phyloP scores from a whole-genome alignment of 768 basidiomycete species.

The Jaapia argillacea region DNA sequence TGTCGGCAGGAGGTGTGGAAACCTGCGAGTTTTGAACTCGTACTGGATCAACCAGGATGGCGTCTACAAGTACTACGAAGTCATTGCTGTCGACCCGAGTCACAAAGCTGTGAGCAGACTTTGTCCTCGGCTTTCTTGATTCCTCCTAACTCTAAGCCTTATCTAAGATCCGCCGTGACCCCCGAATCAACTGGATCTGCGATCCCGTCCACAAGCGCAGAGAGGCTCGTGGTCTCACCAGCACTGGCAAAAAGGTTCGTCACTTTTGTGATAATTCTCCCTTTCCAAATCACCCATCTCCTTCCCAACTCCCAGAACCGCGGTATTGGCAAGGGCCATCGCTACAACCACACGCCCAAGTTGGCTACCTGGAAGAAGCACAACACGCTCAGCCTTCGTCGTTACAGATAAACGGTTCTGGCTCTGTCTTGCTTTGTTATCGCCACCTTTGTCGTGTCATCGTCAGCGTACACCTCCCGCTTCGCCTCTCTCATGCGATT shows the following conservation, averaged over 20 bases:
- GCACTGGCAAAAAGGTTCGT: constrained; percentile 87
- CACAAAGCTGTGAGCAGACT: constrained; percentile 87
- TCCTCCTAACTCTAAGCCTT: constrained; percentile 8
- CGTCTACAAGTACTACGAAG: constrained; percentile 98
- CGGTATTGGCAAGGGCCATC: constrained; percentile 92
- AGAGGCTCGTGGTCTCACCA: constrained; percentile 95
- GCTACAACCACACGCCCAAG: constrained; percentile 87
- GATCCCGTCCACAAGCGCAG: constrained; percentile 98
- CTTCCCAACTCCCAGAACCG: constrained; percentile 57
- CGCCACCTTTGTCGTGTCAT: neutral
- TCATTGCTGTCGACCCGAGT: constrained; percentile 93
- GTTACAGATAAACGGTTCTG: constrained; percentile 59
- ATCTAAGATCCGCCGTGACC: constrained; percentile 88
- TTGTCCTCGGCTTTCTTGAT: too few species aligned
- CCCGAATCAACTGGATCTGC: constrained; percentile 98
- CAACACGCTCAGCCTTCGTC: constrained; percentile 92
- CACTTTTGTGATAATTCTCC: constrained; percentile 1
- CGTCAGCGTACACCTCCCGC: neutral
- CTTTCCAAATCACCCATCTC: too few species aligned
- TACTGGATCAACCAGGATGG: constrained; percentile 99
- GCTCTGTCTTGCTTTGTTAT: constrained; percentile 13
- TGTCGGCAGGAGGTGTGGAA: constrained; percentile 92
- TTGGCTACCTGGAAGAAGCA: constrained; percentile 94
- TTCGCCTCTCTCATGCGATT: too few species aligned
- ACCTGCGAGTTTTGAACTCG: constrained; percentile 92